Evolutionary conservation across 345 rosid species (phyloP).

Genomic region (Microthlaspi erraticum): DNA sequence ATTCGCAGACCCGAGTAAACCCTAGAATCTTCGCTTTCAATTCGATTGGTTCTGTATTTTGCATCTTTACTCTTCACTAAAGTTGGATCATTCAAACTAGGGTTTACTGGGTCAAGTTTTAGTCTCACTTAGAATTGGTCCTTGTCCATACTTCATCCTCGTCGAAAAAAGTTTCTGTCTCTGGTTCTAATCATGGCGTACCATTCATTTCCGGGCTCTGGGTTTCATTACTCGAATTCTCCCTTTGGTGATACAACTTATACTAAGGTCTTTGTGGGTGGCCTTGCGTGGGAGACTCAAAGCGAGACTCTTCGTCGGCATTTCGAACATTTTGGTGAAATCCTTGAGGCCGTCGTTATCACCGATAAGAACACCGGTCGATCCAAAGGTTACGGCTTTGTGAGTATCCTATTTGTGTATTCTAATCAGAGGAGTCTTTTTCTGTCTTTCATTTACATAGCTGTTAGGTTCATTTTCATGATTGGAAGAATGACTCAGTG

Average conservation of each 20-base stretch:
- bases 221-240: slow-evolving; percentile 71
- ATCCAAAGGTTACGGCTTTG: slow-evolving; percentile 99
- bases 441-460: not conserved
- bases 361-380: slow-evolving; percentile 93
- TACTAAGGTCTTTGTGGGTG: slow-evolving; percentile 90
- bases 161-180: slow-evolving; percentile 1
- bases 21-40: slow-evolving; percentile 41
- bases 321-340: slow-evolving; percentile 88
- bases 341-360: slow-evolving; percentile 95
- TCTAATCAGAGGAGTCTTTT: not conserved
- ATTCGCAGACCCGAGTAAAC: slow-evolving; percentile 35
- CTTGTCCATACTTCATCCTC: not conserved
- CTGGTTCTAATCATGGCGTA: slow-evolving; percentile 56
- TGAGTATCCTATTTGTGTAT: slow-evolving; percentile 54
- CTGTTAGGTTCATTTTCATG: not conserved
- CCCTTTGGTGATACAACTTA: slow-evolving; percentile 90
- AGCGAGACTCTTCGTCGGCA: slow-evolving; percentile 82
- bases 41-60: slow-evolving; percentile 10
- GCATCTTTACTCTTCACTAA: slow-evolving; percentile 5
- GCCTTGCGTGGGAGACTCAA: slow-evolving; percentile 95
- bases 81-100: slow-evolving; percentile 21
- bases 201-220: slow-evolving; percentile 63
- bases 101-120: slow-evolving; percentile 47
- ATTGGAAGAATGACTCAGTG: slow-evolving; percentile 52
- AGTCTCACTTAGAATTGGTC: slow-evolving; percentile 12